Conservation (phyloP, 345 rosid species). For the Populus simonii region DNA sequence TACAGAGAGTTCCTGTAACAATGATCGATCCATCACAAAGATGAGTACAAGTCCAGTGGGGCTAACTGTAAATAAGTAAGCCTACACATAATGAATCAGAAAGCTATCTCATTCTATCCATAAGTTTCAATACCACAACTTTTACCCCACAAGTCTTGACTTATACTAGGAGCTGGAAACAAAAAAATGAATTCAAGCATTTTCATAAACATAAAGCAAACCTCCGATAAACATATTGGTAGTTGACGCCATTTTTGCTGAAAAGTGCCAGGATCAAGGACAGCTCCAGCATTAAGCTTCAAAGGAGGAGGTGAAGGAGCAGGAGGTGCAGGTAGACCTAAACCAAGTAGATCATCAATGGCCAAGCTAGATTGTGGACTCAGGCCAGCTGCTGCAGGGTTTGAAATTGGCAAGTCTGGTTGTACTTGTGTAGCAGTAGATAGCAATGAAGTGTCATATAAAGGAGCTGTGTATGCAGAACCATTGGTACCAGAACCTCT, state of each 20-base stretch:
- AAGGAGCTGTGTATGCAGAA: slow-evolving; percentile 68
- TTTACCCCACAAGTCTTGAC: background rate
- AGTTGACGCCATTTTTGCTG: slow-evolving; percentile 95
- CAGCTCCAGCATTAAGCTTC: slow-evolving; percentile 81
- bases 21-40: slow-evolving; percentile 8
- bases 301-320: slow-evolving; percentile 52
- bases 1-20: slow-evolving; percentile 55
- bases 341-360: slow-evolving; percentile 82
- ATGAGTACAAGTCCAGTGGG: background rate
- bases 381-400: slow-evolving; percentile 27
- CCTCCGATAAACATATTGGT: slow-evolving; percentile 68
- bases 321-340: slow-evolving; percentile 50
- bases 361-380: slow-evolving; percentile 56
- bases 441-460: slow-evolving; percentile 44
- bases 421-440: slow-evolving; percentile 43
- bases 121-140: background rate
- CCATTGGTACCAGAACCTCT: slow-evolving; percentile 48
- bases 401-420: slow-evolving; percentile 47
- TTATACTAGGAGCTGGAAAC: background rate
- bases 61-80: background rate
- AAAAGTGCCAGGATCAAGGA: slow-evolving; percentile 72
- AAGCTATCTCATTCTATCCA: background rate
- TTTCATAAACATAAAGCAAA: slow-evolving; percentile 16
- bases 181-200: background rate
- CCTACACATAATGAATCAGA: background rate